Percentiles rank a stretch among this genome's conserved stretches.
Evolutionary conservation across 2,329 filamentous ascomycete species (phyloP).

Genomic region (Xylariaceae sp.): DNA sequence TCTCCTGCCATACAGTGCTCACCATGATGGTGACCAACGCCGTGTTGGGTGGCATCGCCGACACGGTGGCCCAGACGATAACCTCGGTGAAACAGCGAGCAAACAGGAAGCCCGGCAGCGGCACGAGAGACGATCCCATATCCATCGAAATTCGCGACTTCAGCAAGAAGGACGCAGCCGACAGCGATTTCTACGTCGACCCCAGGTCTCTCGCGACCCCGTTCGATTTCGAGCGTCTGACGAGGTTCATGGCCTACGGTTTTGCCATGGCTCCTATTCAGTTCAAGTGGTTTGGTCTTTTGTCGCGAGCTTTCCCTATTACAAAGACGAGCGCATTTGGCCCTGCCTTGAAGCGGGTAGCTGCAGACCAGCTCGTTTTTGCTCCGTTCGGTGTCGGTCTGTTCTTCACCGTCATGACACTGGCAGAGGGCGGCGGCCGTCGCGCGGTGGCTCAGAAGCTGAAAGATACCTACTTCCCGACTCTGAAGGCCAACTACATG

Average conservation of each 20-base stretch:
- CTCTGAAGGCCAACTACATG: slow-evolving; percentile 90
- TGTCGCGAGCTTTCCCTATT: slow-evolving; percentile 77
- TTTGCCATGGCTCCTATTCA: slow-evolving; percentile 94
- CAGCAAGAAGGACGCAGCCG: slow-evolving; percentile 71
- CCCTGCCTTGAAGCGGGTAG: slow-evolving; percentile 83
- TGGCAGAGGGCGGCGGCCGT: slow-evolving; percentile 85
- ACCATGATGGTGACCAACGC: slow-evolving; percentile 99
- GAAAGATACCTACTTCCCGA: slow-evolving; percentile 87
- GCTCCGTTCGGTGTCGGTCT: slow-evolving; percentile 78
- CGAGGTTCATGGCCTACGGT: slow-evolving; percentile 94
- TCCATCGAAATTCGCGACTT: slow-evolving; percentile 87
- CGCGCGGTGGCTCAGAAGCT: slow-evolving; percentile 79
- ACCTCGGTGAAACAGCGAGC: slow-evolving; percentile 71
- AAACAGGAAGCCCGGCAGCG: slow-evolving; percentile 55
- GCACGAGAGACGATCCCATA: slow-evolving; percentile 59
- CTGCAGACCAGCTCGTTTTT: slow-evolving; percentile 88
- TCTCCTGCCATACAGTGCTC: slow-evolving; percentile 54
- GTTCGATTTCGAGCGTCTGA: slow-evolving; percentile 93
- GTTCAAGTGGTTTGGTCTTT: slow-evolving; percentile 91
- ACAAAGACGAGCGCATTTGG: slow-evolving; percentile 67
- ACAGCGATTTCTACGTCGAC: slow-evolving; percentile 60
- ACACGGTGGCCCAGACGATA: slow-evolving; percentile 91
- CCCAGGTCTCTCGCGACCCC: slow-evolving; percentile 64
- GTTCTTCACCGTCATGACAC: slow-evolving; percentile 96
- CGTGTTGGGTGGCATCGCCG: slow-evolving; percentile 88